Conservation (phyloP, 2,329 filamentous ascomycete genomes). For the Malbranchea zuffiana region DNA sequence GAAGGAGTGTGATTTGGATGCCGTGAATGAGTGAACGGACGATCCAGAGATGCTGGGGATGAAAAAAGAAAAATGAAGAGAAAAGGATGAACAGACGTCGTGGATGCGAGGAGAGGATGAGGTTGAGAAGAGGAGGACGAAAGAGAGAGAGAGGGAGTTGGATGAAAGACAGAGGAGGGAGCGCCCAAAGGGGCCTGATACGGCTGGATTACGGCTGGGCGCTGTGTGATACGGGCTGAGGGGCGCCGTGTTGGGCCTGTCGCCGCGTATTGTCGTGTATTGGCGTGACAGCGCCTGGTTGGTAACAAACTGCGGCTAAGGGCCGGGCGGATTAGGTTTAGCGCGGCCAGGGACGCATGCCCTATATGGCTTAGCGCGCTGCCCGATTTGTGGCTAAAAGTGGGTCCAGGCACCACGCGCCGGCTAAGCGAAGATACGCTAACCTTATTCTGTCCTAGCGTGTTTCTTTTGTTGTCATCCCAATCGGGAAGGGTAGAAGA, state of each 20-base stretch:
- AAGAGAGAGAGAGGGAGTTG: conserved; percentile 11
- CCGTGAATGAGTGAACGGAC: conserved; percentile 44
- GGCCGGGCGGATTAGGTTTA: not conserved
- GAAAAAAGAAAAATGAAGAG: conserved; percentile 20
- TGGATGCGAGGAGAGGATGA: conserved; percentile 12
- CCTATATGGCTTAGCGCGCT: not conserved
- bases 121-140: conserved; percentile 12
- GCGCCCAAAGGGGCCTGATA: conserved; percentile 11
- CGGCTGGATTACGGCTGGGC: conserved; percentile 6
- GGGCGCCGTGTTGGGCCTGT: not conserved
- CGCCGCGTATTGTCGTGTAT: conserved; percentile 3
- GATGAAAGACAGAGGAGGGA: conserved; percentile 12
- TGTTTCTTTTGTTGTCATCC: no score
- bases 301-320: not conserved
- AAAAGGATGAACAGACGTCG: conserved; percentile 17
- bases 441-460: no score
- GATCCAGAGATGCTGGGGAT: conserved; percentile 23
- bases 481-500: no score
- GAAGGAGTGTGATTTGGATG: conserved; percentile 24
- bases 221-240: not conserved
- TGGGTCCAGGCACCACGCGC: no score
- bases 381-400: no score
- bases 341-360: not conserved
- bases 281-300: not conserved
- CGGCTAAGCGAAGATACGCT: no score